phyloP scores from a whole-genome alignment of 306 rosid genomes.

The Prunus kanzakura region DNA sequence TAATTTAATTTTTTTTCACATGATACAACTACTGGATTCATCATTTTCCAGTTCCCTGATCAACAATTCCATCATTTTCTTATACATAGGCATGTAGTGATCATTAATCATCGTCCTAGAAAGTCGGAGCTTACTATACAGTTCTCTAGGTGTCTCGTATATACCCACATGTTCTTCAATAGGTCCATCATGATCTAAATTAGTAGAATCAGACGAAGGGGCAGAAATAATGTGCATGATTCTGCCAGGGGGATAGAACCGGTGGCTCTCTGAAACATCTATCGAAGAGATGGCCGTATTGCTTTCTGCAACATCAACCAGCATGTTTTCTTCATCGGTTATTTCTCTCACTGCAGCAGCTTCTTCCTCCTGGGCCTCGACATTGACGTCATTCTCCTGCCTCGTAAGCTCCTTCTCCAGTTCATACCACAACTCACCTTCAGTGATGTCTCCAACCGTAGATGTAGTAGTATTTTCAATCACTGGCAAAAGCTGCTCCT shows the following conservation, averaged over 20 bases:
- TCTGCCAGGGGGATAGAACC: conserved; percentile 83
- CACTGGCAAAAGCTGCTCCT: conserved; percentile 49
- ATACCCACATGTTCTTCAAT: conserved; percentile 56
- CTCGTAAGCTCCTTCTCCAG: conserved; percentile 82
- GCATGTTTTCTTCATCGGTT: conserved; percentile 62
- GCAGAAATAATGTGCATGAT: conserved; percentile 78
- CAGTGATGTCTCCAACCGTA: conserved; percentile 50
- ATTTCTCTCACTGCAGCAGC: conserved; percentile 79
- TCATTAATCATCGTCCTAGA: conserved; percentile 92
- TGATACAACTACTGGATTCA: conserved; percentile 22
- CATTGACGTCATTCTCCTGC: conserved; percentile 40
- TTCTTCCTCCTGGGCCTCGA: conserved; percentile 59
- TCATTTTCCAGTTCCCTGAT: conserved; percentile 71
- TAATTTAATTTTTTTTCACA: conserved; percentile 27
- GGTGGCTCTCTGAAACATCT: conserved; percentile 63
- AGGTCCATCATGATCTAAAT: conserved; percentile 38
- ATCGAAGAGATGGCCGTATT: conserved; percentile 46
- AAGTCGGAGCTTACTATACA: conserved; percentile 91
- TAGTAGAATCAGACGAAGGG: conserved; percentile 38
- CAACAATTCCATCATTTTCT: conserved; percentile 88
- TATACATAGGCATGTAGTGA: conserved; percentile 98
- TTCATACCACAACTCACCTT: conserved; percentile 82
- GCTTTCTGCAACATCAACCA: conserved; percentile 63
- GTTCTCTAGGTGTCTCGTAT: conserved; percentile 77
- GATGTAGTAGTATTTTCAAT: conserved; percentile 40